These are phyloP conservation scores for Trebouxia gelatinosa DNA, from an alignment of 163 green algal species.

Conservation along the genomic window DNA sequence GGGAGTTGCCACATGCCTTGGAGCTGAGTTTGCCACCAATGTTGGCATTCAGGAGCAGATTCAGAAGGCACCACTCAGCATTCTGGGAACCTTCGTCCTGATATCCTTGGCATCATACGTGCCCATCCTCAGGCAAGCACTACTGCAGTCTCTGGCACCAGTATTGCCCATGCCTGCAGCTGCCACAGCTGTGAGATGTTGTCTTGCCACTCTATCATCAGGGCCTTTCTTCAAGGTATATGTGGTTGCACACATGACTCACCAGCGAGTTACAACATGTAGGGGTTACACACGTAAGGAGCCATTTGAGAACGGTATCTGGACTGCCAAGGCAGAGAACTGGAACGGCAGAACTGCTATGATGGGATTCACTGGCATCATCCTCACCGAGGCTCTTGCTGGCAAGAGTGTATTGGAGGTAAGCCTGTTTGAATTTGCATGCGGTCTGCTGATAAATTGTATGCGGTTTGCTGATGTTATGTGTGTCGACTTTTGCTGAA, in stretches of 20 bases:
- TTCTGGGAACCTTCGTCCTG: conserved; percentile 40
- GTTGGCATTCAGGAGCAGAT: conserved; percentile 49
- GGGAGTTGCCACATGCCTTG: conserved; percentile 40
- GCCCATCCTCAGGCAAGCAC: conserved; percentile 42
- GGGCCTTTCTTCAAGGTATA: not conserved
- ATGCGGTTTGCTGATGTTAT: too few relatives aligned
- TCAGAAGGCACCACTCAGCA: conserved; percentile 31
- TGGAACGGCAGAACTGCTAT: conserved; percentile 61
- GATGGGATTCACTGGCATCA: conserved; percentile 51
- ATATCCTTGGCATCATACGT: conserved; percentile 45
- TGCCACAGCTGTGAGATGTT: not conserved
- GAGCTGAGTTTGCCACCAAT: conserved; percentile 44
- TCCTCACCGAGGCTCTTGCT: conserved; percentile 46
- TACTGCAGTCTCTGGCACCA: not conserved
- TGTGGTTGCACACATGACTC: not conserved
- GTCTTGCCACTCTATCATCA: not conserved
- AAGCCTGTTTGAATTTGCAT: too few relatives aligned
- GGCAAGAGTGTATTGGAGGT: conserved; percentile 37
- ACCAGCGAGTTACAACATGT: not conserved
- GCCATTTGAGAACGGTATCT: conserved; percentile 41
- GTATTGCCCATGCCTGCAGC: not conserved
- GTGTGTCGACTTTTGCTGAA: not conserved
- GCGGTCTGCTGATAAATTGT: too few relatives aligned
- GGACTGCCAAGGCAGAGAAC: conserved; percentile 56
- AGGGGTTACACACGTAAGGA: conserved; percentile 42